Evolutionary conservation across 257 asterid genomes (phyloP), one percentile per base, ranked within the genome.

Genomic region (Gynochthodes officinalis): DNA sequence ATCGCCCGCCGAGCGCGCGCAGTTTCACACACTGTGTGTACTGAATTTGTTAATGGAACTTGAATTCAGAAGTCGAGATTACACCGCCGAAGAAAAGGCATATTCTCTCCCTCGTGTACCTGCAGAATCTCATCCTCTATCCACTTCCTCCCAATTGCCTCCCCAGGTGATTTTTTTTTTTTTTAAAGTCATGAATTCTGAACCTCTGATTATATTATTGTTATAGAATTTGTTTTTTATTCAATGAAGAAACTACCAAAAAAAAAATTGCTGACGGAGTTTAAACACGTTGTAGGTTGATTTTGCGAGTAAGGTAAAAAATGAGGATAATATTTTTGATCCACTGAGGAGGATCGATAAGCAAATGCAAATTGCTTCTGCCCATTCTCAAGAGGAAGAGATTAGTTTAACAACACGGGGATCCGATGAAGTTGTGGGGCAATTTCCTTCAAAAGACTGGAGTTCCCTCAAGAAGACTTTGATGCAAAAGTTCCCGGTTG

Each of bases 401-500:
- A 55, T 42, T 55, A 43, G 73, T 74, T 72, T 78, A 16, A 79
- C 77, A 69, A 73, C 48, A 40, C 80, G 52, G 43, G 33, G 73
- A 16, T 49, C 74, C 16, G 63, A 43, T 28, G 85, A 80, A 33
- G 64, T 66, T 55, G 11, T 81, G 43, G 67, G 74, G 77, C 82
- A 74, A 13, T 58, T 69, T 69, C 77, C 75, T 74, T 77, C 71
- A 65, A 88, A 81, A 86, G 96, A 87, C 78, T 89, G 96, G 96
- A 75, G 68, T 68, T 84, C 83, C 71, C 87, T 82, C 61, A 92
- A 85, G 85, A 89, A 81, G 76, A 76, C 86, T 44, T 82, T 92
- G 87, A 80, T 88, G 89, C 95, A 88, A 53, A 84, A 84, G 18
- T 89, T 88, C 82, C 89, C 95, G 15, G 85, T 82, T 66, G 79